Evolutionary conservation across 2,329 filamentous ascomycete species (phyloP), one percentile per base, ranked within the genome.

Genomic region (Huntiella omanensis): DNA sequence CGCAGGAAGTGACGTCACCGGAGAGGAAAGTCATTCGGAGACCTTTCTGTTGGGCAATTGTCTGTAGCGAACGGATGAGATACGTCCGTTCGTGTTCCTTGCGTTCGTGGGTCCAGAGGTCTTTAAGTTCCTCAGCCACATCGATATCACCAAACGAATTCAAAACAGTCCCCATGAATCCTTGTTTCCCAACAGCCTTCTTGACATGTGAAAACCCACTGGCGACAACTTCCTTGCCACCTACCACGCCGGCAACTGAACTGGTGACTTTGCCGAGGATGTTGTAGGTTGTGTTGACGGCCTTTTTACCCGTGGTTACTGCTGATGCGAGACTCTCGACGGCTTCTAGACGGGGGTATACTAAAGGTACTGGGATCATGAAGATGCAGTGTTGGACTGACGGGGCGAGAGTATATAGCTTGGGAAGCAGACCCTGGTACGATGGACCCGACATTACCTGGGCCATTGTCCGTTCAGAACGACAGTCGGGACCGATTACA

Each of bases 31-130:
- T 95, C 83, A 98, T 95, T 40, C 91, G 80, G 41, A 98, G 73
- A 19, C 83, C 87, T 64, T 95, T 95, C 62, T 94, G 87, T 59
- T 94, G 85, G 1, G 91, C 72, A 55, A 98, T 96, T 19, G 86
- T 84, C 64, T 98, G 91, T 2, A 98, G 71, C 1, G 91, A 98
- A 52, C 91, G 80, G 58, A 98, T 93, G 51, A 98, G 69, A 59
- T 98, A 98, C 5, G 91, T 98, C 48, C 91, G 73, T 64, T 98
- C 91, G 36, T 98, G 76, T 55, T 98, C 91, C 71, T 96, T 98
- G 45, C 82, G 87, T 44, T 96, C 88, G 57, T 98, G 91, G 16
- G 91, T 98, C 91, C 91, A 98, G 69, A 93, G 80, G 60, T 98
- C 91, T 58, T 88, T 80, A 49, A 96, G 66, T 58, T 96, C 91